Evolutionary conservation across 495 filamentous ascomycete genomes (phyloP).

Genomic region (Penicillium bovifimosum): DNA sequence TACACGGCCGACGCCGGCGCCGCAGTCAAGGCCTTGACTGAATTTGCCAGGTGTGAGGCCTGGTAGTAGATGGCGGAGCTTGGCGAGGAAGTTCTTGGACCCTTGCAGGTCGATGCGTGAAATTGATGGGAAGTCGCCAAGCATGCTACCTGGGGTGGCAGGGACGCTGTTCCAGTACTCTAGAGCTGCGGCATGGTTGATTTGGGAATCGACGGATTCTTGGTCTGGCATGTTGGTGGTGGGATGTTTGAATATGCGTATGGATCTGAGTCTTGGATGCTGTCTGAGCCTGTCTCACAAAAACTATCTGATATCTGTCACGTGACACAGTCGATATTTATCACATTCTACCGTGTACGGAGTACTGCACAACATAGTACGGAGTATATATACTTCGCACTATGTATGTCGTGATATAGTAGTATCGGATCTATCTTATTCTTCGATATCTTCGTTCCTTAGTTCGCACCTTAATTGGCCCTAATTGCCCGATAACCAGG

Average conservation of each 20-base stretch:
- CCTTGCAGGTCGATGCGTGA: conserved; percentile 71
- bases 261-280: too few species aligned
- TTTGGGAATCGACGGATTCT: conserved; percentile 17
- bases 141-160: conserved; percentile 74
- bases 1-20: conserved; percentile 59
- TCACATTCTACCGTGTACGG: neutral
- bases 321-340: neutral
- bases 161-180: conserved; percentile 69
- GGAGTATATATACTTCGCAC: too few species aligned
- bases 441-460: too few species aligned
- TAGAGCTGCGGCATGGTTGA: conserved; percentile 35
- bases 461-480: neutral
- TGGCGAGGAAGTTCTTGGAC: conserved; percentile 69
- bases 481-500: neutral
- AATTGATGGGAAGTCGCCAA: conserved; percentile 70
- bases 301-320: neutral
- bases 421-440: too few species aligned
- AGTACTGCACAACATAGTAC: too few species aligned
- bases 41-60: conserved; percentile 24
- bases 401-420: too few species aligned
- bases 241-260: neutral
- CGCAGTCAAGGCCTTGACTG: conserved; percentile 49
- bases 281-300: too few species aligned
- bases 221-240: neutral
- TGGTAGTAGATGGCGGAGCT: conserved; percentile 52